phyloP scores from a whole-genome alignment of 2,329 filamentous ascomycete species.

The Xylariaceae sp. region DNA sequence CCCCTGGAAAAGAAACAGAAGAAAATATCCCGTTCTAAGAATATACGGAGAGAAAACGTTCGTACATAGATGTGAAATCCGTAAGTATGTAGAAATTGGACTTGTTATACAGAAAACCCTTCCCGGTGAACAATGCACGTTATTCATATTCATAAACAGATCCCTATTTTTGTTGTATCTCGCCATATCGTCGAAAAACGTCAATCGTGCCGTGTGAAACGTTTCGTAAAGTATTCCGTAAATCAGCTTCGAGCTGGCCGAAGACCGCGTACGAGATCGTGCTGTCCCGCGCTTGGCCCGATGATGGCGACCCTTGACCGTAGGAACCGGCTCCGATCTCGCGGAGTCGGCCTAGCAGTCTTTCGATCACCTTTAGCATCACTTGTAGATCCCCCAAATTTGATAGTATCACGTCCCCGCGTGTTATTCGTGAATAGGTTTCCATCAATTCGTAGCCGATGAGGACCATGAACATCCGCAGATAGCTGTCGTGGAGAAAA shows the following conservation, averaged over 20 bases:
- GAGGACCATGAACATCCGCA: conserved; percentile 21
- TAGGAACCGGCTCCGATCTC: conserved; percentile 10
- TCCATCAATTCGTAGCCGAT: conserved; percentile 24
- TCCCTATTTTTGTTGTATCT: neutral
- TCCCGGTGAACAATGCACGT: conserved; percentile 11
- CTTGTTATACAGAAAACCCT: conserved; percentile 13
- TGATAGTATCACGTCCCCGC: conserved; percentile 12
- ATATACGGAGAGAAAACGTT: neutral
- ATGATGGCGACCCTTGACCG: conserved; percentile 7
- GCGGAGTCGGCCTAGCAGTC: conserved; percentile 20
- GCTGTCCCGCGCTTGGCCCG: conserved; percentile 5
- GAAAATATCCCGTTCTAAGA: neutral
- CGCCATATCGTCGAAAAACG: conserved; percentile 16
- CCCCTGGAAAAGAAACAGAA: neutral
- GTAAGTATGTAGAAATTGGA: neutral
- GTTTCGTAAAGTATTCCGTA: conserved; percentile 18
- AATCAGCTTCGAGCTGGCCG: conserved; percentile 20
- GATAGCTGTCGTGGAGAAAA: conserved; percentile 18
- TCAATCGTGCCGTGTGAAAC: conserved; percentile 20
- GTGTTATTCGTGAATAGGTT: conserved; percentile 16
- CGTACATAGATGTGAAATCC: neutral
- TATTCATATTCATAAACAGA: neutral
- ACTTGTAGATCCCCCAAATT: conserved; percentile 21
- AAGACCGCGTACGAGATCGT: conserved; percentile 21
- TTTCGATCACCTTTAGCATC: conserved; percentile 22